Evolutionary conservation across 208 protist genomes (phyloP).

Genomic region (Trypanosoma lewisi): DNA sequence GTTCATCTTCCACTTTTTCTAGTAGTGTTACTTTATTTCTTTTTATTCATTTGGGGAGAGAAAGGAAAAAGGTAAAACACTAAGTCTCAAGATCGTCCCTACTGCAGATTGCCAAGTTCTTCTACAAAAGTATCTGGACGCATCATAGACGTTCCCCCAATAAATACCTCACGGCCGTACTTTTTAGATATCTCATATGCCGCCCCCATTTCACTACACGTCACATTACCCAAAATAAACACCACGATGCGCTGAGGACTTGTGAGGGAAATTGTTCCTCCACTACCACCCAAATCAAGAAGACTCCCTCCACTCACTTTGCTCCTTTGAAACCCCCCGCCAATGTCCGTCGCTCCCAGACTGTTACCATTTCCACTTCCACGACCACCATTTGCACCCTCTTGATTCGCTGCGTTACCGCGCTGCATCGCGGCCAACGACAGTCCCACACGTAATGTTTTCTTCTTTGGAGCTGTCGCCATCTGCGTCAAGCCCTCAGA

Average conservation of each 20-base stretch:
- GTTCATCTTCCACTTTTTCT: too few relatives aligned
- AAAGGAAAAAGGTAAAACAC: slow-evolving; percentile 6
- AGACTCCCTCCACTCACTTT: not conserved
- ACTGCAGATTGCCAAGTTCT: slow-evolving; percentile 28
- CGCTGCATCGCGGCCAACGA: slow-evolving; percentile 7
- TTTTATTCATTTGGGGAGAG: slow-evolving; percentile 2
- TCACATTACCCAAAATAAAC: slow-evolving; percentile 77
- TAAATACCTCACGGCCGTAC: slow-evolving; percentile 51
- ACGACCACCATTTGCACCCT: too few relatives aligned
- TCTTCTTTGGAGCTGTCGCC: slow-evolving; percentile 3
- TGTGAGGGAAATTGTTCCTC: slow-evolving; percentile 39
- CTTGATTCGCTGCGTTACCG: too few relatives aligned
- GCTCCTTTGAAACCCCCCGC: not conserved
- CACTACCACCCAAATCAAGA: slow-evolving; percentile 1
- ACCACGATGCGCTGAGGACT: slow-evolving; percentile 56
- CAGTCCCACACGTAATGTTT: slow-evolving; percentile 11
- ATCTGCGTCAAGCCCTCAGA: slow-evolving; percentile 6
- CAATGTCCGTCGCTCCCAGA: not conserved
- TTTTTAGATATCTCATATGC: slow-evolving; percentile 66
- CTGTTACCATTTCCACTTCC: too few relatives aligned
- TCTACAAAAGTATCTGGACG: slow-evolving; percentile 45
- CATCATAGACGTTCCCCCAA: slow-evolving; percentile 68
- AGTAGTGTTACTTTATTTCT: slow-evolving; percentile 12
- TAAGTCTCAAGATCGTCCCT: not conserved
- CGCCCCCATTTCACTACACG: slow-evolving; percentile 56